Evolutionary conservation across 2,329 filamentous ascomycete genomes (phyloP).

Genomic region (Aaosphaeria pasadenensis): DNA sequence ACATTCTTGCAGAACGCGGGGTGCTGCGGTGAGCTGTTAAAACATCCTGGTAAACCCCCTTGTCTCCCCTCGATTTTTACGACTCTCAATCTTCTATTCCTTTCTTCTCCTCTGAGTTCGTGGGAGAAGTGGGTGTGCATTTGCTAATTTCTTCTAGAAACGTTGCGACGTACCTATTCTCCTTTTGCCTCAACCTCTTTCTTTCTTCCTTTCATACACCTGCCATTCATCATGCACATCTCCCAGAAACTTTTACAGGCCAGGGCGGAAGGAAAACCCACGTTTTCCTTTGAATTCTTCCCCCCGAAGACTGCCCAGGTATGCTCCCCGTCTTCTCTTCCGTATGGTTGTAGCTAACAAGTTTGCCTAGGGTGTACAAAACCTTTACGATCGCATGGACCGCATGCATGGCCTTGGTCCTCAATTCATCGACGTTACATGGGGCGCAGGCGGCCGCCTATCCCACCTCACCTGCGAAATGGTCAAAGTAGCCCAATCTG

Average conservation of each 20-base stretch:
- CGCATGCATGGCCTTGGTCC: conserved; percentile 95
- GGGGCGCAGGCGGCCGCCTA: conserved; percentile 90
- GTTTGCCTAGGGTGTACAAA: conserved; percentile 73
- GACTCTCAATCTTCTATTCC: too few species aligned
- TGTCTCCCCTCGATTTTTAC: too few species aligned
- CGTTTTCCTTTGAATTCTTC: conserved; percentile 99
- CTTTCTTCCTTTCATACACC: background rate
- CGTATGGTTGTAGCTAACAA: background rate
- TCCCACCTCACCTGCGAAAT: conserved; percentile 95
- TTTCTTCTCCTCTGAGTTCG: too few species aligned
- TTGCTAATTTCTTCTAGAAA: conserved; percentile 15
- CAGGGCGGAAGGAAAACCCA: conserved; percentile 73
- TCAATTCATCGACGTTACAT: conserved; percentile 96
- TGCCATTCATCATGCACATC: conserved; percentile 76
- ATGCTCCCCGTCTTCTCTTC: conserved; percentile 5
- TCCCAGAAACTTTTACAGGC: conserved; percentile 84
- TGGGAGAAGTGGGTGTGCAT: background rate
- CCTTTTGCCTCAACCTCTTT: conserved; percentile 4
- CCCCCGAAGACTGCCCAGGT: conserved; percentile 90
- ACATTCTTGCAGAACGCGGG: conserved; percentile 6
- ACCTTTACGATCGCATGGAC: conserved; percentile 99
- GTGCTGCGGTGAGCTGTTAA: background rate
- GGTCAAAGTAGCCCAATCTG: conserved; percentile 92
- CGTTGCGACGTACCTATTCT: background rate
- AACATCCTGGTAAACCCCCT: too few species aligned